Conservation (phyloP, 345 rosid species). For the Mallotus nudiflorus region DNA sequence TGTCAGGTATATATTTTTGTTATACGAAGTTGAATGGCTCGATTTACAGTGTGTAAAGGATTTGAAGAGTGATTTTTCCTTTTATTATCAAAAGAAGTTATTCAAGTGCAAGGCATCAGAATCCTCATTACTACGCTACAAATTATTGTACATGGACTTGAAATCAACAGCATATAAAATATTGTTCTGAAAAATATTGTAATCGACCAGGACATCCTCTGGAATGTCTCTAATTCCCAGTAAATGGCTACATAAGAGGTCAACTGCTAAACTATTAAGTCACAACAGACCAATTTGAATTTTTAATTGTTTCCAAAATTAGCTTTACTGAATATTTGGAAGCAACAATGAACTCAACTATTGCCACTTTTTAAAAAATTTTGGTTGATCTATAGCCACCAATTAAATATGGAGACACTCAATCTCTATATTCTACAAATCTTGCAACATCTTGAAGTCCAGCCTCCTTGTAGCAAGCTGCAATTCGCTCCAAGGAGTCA, state of each 20-base stretch:
- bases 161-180: too few relatives aligned
- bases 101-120: too few relatives aligned
- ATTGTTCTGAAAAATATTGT: too few relatives aligned
- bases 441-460: constrained; percentile 31
- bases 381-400: background rate
- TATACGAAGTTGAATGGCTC: background rate
- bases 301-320: background rate
- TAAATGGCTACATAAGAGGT: too few relatives aligned
- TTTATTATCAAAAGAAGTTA: too few relatives aligned
- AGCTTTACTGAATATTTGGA: background rate
- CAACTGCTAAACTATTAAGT: too few relatives aligned
- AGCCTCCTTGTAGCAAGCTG: constrained; percentile 26
- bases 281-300: background rate
- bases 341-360: background rate
- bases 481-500: constrained; percentile 14
- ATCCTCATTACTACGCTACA: too few relatives aligned
- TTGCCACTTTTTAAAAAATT: background rate
- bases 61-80: too few relatives aligned
- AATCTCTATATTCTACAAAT: constrained; percentile 24
- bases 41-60: too few relatives aligned
- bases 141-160: too few relatives aligned
- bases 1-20: background rate
- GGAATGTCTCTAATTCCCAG: too few relatives aligned
- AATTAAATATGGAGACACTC: constrained; percentile 6
- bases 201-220: background rate